Evolutionary conservation across 768 basidiomycete genomes (phyloP), one percentile per base, ranked within the genome.

Genomic region (Termitomyces sp.): DNA sequence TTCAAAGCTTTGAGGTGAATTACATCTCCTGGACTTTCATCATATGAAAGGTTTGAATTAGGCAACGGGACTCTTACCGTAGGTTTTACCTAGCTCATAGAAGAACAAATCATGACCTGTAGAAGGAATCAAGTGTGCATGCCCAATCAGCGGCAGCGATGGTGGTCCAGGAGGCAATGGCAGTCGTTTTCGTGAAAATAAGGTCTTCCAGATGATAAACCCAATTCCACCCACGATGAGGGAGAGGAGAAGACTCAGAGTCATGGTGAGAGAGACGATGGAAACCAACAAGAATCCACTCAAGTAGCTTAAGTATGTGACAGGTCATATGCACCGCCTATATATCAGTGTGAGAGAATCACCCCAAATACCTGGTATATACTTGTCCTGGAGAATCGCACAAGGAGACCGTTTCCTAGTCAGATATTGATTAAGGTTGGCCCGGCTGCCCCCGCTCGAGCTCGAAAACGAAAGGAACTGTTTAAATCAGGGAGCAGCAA

Each of bases 101-200:
- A 43, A 43, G 25, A 25, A 43, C 42, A 43, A 16, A 43, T 43
- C 23, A 12, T 25, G 61, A 50, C 67, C 59, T 10, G 56, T 52
- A 0, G 65, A 31, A 19, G 73, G 75, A 19, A 76, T 69, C 5
- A 67, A 53, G 2, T 71, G 67, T 9, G 69, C 59, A 54, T 76
- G 73, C 6, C 75, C 75, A 12, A 76, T 64, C 42, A 76, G 27
- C 0, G 73, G 71, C 41, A 75, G 68, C 5, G 66, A 62, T 10
- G 72, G 23, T 8, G 42, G 42, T 23, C 42, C 42, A 43, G 42
- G 42, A 16, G 23, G 42, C 23, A 43, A 43, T 10, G 56, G 49
- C 5, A 25, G 38, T 23, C 34, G 44, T 10, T 47, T 54, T 27
- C 25, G 37, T 6, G 45, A 34, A 32, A 27, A 21, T 37, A 21